Conservation (phyloP, 257 asterid genomes). For the Euphrasia confusa region DNA sequence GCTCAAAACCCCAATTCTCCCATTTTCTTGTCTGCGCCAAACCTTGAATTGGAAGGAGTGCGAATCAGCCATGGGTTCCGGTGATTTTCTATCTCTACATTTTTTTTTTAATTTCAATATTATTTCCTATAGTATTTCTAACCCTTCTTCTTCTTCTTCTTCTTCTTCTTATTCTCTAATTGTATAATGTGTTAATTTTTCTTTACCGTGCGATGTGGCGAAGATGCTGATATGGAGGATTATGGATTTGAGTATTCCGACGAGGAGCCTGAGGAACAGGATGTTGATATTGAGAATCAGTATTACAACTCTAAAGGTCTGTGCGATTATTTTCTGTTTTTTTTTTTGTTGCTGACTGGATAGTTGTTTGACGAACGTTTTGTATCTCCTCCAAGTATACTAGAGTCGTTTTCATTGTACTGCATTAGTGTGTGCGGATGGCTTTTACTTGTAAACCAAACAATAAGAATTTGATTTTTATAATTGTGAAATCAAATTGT, state of each 20-base stretch:
- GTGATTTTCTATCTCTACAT: slow-evolving; percentile 24
- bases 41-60: slow-evolving; percentile 9
- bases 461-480: background rate
- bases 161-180: background rate
- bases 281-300: slow-evolving; percentile 93
- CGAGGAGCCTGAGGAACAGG: slow-evolving; percentile 96
- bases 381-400: background rate
- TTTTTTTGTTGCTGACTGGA: background rate
- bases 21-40: slow-evolving; percentile 19
- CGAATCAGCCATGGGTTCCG: slow-evolving; percentile 56
- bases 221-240: slow-evolving; percentile 98
- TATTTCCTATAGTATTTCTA: background rate
- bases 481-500: background rate
- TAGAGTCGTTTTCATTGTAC: background rate
- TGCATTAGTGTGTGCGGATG: slow-evolving; percentile 13
- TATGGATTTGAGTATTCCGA: slow-evolving; percentile 98
- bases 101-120: slow-evolving; percentile 16
- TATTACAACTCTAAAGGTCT: slow-evolving; percentile 93
- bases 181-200: background rate
- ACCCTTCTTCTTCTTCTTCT: background rate
- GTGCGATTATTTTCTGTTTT: slow-evolving; percentile 18
- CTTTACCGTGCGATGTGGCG: slow-evolving; percentile 17
- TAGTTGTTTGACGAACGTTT: background rate
- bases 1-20: slow-evolving; percentile 7
- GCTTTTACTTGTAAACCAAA: background rate